These are phyloP conservation scores for Neonectria neomacrospora DNA, from an alignment of 2,329 filamentous ascomycete genomes.

Conservation along the genomic window DNA sequence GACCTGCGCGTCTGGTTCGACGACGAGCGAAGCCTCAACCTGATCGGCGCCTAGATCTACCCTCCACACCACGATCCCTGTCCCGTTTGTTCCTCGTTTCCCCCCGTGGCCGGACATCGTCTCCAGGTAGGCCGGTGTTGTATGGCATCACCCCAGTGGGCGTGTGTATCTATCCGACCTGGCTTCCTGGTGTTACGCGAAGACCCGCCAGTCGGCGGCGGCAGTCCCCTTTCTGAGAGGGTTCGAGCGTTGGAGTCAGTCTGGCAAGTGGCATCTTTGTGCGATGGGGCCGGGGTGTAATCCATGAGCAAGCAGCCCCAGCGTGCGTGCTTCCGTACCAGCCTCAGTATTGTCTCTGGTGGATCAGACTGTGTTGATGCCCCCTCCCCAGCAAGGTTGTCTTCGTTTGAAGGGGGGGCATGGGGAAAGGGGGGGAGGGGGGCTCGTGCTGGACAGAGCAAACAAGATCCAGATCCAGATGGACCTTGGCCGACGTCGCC, in stretches of 20 bases:
- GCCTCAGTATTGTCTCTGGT: conserved; percentile 30
- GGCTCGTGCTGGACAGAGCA: conserved; percentile 21
- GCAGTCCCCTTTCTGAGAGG: conserved; percentile 5
- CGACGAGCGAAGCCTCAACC: conserved; percentile 33
- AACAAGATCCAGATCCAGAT: conserved; percentile 32
- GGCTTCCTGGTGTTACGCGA: conserved; percentile 23
- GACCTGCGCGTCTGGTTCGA: conserved; percentile 26
- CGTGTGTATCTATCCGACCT: conserved; percentile 28
- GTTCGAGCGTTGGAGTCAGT: conserved; percentile 26
- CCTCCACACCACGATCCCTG: conserved; percentile 16
- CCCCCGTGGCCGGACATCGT: conserved; percentile 15
- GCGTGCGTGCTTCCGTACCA: conserved; percentile 9
- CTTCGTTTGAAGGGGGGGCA: conserved; percentile 15
- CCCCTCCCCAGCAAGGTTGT: conserved; percentile 24
- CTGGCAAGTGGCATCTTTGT: conserved; percentile 40
- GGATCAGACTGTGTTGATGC: conserved; percentile 24
- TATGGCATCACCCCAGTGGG: conserved; percentile 32
- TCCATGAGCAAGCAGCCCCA: conserved; percentile 21
- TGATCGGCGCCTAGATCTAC: conserved; percentile 33
- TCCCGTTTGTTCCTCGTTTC: conserved; percentile 21
- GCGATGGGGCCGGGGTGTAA: conserved; percentile 30
- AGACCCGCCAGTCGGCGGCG: not conserved
- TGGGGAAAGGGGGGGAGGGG: conserved; percentile 10
- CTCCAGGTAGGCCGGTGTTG: conserved; percentile 22
- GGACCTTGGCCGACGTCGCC: not conserved